Conservation (phyloP, 371 early-diverging fungal genomes). For the Racocetra persica region DNA sequence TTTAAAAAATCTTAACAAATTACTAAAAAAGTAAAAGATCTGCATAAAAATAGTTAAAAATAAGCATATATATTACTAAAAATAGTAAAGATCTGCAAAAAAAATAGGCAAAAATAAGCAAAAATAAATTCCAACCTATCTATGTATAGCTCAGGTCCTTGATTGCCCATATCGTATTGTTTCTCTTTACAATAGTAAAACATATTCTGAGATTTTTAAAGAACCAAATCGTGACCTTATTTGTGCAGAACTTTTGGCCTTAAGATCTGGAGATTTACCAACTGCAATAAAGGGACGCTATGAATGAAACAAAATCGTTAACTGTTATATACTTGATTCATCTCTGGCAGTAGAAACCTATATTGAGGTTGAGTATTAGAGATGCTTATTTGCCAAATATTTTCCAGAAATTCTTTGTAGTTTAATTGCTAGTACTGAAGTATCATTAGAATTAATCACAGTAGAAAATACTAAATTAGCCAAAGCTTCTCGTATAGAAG, state of each 20-base stretch:
- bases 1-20: too few relatives aligned
- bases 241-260: not conserved
- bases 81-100: too few relatives aligned
- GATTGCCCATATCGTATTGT: not conserved
- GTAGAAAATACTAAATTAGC: too few relatives aligned
- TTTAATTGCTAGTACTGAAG: conserved; percentile 9
- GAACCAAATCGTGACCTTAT: not conserved
- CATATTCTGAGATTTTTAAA: not conserved
- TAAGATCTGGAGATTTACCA: not conserved
- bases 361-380: conserved; percentile 14
- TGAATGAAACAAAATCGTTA: not conserved
- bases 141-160: too few relatives aligned
- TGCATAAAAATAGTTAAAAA: too few relatives aligned
- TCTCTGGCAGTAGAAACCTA: not conserved
- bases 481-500: not conserved
- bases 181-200: not conserved
- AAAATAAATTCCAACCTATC: too few relatives aligned
- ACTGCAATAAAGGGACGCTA: conserved; percentile 1
- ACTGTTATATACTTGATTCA: not conserved
- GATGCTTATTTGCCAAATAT: not conserved
- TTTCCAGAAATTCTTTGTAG: not conserved
- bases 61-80: too few relatives aligned
- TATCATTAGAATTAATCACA: not conserved
- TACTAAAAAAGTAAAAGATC: too few relatives aligned
- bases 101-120: too few relatives aligned